These are phyloP conservation scores for Echium plantagineum DNA, from an alignment of 257 asterid genomes.

Conservation along the genomic window DNA sequence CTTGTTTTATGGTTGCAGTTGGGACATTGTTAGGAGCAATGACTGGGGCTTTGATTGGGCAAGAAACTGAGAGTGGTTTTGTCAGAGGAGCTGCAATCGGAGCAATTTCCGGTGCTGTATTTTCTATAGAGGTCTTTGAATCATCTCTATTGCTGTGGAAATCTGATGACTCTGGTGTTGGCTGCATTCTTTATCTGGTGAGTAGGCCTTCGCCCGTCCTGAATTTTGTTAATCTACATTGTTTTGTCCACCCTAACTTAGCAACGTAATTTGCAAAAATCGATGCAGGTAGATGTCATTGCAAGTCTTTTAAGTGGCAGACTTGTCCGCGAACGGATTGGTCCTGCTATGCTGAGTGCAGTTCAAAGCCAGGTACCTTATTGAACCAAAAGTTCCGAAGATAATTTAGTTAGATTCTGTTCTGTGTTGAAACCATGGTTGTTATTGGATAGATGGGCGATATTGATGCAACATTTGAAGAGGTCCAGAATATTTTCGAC, in stretches of 20 bases:
- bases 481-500: slow-evolving; percentile 54
- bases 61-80: slow-evolving; percentile 23
- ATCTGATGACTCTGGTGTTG: slow-evolving; percentile 17
- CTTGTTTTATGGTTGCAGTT: slow-evolving; percentile 10
- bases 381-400: not conserved
- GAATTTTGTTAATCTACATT: too few relatives aligned
- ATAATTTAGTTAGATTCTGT: not conserved
- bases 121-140: slow-evolving; percentile 23
- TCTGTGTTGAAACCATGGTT: slow-evolving; percentile 3
- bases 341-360: slow-evolving; percentile 87
- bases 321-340: slow-evolving; percentile 78
- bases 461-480: slow-evolving; percentile 50
- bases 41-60: slow-evolving; percentile 24
- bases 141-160: slow-evolving; percentile 17
- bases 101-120: slow-evolving; percentile 23
- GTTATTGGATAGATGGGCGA: slow-evolving; percentile 60
- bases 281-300: slow-evolving; percentile 56
- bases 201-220: not conserved
- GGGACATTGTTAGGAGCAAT: slow-evolving; percentile 24
- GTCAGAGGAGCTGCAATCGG: slow-evolving; percentile 22
- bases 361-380: slow-evolving; percentile 66
- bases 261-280: too few relatives aligned
- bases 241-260: too few relatives aligned
- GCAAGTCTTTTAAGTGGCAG: slow-evolving; percentile 73
- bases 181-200: slow-evolving; percentile 20